Evolutionary conservation across 1,284 basidiomycete genomes (phyloP), one percentile per base, ranked within the genome.

Genomic region (Ustilago shanxiensis): DNA sequence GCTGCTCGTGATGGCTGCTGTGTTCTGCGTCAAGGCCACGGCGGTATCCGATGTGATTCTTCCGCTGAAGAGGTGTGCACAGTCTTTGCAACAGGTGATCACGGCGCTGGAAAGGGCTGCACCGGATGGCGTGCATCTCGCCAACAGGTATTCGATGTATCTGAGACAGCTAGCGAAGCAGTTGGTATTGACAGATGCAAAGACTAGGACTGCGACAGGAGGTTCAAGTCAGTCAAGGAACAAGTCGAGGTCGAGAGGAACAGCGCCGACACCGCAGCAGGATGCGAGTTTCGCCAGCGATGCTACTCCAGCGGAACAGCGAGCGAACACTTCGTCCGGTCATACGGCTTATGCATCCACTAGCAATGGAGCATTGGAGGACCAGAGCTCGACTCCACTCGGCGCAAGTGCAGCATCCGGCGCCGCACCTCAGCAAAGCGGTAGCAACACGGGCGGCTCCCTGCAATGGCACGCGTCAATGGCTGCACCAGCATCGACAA

Each of bases 1-100:
- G 52, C 58, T 77, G 52, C 63, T 80, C 14, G 79, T 80, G n/a
- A 73, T 77, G 64, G 77, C 77, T 7, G 71, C 67, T 4, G 61
- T 79, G 29, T 79, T 79, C 35, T 73, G 74, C 31, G 73, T 79
- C 67, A 79, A 79, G 37, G 71, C 75, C 13, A 74, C 75, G 22
- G 75, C 75, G 18, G 75, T 77, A 6, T 77, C 75, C 52, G 75
- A 77, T 55, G 62, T 72, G 18, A 77, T 77, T 29, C 49, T 77
- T 55, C 75, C 75, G 51, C 62, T 77, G 18, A 77, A 73, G 41
- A 53, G 75, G 18, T 77, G 75, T 33, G 75, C 75, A 1, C 71
- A 73, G 39, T 72, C 66, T n/a, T 55, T 77, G 60, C 75, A 77
- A 44, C 75, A 77, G 47, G 75, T 77, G 7, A 77, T 77, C 47